Evolutionary conservation across 169 alveolate genomes (phyloP), one percentile per base, ranked within the genome.

Genomic region (Plasmodium vivax): DNA sequence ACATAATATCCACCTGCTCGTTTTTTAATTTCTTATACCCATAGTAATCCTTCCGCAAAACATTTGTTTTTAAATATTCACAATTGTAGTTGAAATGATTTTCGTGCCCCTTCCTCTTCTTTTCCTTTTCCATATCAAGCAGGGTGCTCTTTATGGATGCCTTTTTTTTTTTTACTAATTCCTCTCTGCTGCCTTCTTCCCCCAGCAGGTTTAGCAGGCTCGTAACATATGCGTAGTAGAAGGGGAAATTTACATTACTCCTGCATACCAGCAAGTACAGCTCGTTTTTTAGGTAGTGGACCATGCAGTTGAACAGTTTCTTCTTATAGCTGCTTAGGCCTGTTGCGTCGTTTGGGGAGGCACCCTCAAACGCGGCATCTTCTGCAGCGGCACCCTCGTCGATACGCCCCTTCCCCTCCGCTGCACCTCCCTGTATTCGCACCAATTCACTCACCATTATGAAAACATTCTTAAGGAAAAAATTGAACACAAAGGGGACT

Each of bases 1-100:
- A 74, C 93, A 87, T 87, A 30, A 87, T 75, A 32, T 87, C 93
- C 27, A 87, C 72, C 10, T 87, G 82, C 81, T 87, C 93, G 56
- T 87, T 87, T 36, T 36, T 77, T 75, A 75, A 75, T 38, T 87
- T 87, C 32, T 87, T 87, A 77, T 87, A 87, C 30, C 93, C 93
- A 75, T 77, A 87, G 32, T 38, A 73, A 38, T 75, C 82, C 32
- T 87, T 87, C 71, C 85, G 27, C 71, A 87, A 56, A 47, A 87
- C 54, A 36, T 74, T 74, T 56, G 71, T 87, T 47, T 87, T 87
- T 32, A 87, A 6, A n/a, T 87, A 36, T 10, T 74, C 82, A 87
- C 43, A 68, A 19, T 19, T 68, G 77, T 68, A 75, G 32, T 47
- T 75, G 32, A 32, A 14, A 77, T 87, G 27, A 12, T 30, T 56